Base-by-base conservation (phyloP, 129 eudicot species). In the Flaveria ramosissima region DNA sequence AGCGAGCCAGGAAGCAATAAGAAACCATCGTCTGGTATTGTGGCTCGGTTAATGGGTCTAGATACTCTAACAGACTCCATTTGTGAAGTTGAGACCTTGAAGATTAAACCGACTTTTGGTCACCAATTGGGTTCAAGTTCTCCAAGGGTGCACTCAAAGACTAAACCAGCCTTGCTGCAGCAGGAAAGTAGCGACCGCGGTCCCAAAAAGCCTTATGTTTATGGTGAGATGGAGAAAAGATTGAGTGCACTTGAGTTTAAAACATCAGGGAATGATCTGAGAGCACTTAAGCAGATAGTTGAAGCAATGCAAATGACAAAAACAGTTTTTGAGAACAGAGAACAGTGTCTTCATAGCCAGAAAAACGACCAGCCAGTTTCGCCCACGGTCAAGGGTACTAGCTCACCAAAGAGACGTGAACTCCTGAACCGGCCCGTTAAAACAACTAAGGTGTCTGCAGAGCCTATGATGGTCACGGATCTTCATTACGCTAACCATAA, bases 31-130 rank as follows among this genome's bases (percentile, higher is more conserved):
- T 74, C 80, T 6, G 85, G 86, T 65, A 82, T 91, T 9, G 90
- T 94, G 11, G 97, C 96, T 36, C 87, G 84, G 87, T 85, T 94
- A 67, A 94, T 94, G 99, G 99, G 99, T 56, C 78, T 94, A 74
- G 93, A 89, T 46, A 76, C 77, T 51, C 81, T 88, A 60, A 82
- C 90, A 57, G 86, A 87, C 71, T 53, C 75, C 70, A 41, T 17
- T 63, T 26, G 48, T 68, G 81, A 81, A 74, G 74, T 65, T 43
- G 80, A 78, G 74, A 70, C 61, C 26, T 61, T 71, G 75, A 86
- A 77, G 63, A 45, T 62, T 23, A 70, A 76, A 20, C 68, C 74
- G 1, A 12, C 32, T 70, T 67, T 5, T 2, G 52, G 71, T 62
- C 80, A 84, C 66, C 86, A 73, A 50, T 80, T 75, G 56, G 70